Base-by-base conservation (phyloP, 2,329 filamentous ascomycete genomes). In the Paraphaeosphaeria sporulosa region DNA sequence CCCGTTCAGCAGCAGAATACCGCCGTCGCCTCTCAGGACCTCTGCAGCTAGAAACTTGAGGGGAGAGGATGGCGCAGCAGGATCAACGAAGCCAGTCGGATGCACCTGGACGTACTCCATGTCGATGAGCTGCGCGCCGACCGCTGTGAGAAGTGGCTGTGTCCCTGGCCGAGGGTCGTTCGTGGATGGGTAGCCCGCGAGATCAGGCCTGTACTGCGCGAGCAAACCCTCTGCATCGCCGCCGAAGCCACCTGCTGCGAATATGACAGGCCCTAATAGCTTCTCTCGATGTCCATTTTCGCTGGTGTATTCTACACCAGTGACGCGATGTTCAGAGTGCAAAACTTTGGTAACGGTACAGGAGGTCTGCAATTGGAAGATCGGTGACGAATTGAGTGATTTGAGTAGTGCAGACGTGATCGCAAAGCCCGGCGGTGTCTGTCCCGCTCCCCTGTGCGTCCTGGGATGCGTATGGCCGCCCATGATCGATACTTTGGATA, bases 41-140 rank as follows among this genome's bases (percentile, higher is more conserved):
- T 90, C 88, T 0, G 87, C 87, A 0, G 87, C 87, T 4, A 90
- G 82, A 66, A 90, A 86, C 73, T 90, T 90, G 50, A 87, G 81
- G 36, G 75, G 74, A 0, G 81, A 79, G 0, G 64, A 65, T 0
- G 79, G 75, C 34, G 81, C 79, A 1, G 79, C 77, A 0, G 83
- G 83, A 63, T 89, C 86, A 6, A 90, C 78, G 67, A 90, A 90
- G 0, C 86, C 86, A 0, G 87, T 89, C 2, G 88, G 87, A 64
- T 90, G 88, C 4, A 90, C 81, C 71, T 90, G 88, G 2, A 90
- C 86, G 19, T 74, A 66, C 0, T 81, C 77, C 81, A 83, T 83
- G 62, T 83, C 81, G 1, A 81, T 59, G 13, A 82, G 55, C 38
- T 76, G 71, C 0, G 80, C 81, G 0, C 81, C 81, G 0, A 79